phyloP scores from a whole-genome alignment of 148 eudicot genomes.

The Hydrangea macrophylla region DNA sequence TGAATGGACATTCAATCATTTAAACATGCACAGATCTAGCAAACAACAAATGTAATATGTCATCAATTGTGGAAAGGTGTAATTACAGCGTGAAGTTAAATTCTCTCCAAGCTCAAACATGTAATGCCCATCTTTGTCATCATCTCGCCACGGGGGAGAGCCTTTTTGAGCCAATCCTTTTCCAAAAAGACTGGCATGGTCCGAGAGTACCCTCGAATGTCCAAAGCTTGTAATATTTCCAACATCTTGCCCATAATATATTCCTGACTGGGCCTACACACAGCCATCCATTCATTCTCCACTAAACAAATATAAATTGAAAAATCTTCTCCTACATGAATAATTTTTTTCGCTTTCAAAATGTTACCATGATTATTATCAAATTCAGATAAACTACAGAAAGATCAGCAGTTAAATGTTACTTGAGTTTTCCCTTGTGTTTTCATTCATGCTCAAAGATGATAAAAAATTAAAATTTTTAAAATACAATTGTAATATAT shows the following conservation, averaged over 20 bases:
- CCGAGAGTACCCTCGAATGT: conserved; percentile 61
- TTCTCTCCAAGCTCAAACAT: conserved; percentile 94
- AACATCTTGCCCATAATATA: conserved; percentile 87
- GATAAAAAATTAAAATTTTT: no score
- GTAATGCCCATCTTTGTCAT: conserved; percentile 99
- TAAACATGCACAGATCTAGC: conserved; percentile 3
- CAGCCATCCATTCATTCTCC: conserved; percentile 68
- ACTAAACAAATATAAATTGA: conserved; percentile 38
- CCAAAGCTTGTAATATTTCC: conserved; percentile 82
- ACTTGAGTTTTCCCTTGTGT: no score
- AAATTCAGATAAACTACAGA: not conserved
- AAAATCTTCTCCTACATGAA: conserved; percentile 23
- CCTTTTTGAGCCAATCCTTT: conserved; percentile 83
- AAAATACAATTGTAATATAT: no score
- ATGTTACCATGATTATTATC: conserved; percentile 16
- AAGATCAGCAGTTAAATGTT: not conserved
- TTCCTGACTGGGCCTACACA: conserved; percentile 98
- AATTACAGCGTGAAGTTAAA: conserved; percentile 95
- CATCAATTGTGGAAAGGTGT: conserved; percentile 31
- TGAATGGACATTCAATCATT: not conserved
- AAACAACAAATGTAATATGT: conserved; percentile 14
- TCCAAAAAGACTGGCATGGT: conserved; percentile 70
- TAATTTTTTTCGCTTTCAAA: conserved; percentile 17
- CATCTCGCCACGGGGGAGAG: conserved; percentile 96
- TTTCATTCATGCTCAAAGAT: no score